These are phyloP conservation scores for Fusarium sp. DNA, from an alignment of 2,329 filamentous ascomycete genomes.

Conservation along the genomic window DNA sequence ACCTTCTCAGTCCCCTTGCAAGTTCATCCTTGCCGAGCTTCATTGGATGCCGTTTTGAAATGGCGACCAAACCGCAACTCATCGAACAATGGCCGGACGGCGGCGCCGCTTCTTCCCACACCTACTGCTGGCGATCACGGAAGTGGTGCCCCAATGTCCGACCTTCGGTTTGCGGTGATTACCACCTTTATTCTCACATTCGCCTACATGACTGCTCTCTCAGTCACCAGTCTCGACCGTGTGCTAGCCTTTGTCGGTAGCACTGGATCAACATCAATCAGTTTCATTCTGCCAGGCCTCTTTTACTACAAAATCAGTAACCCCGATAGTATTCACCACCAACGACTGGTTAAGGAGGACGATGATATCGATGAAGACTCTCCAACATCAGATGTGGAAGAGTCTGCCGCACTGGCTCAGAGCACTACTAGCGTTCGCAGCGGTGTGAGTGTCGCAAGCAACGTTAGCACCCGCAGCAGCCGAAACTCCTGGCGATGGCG, in stretches of 20 bases:
- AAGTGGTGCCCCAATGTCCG: conserved; percentile 73
- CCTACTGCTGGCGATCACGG: conserved; percentile 58
- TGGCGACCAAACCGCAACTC: conserved; percentile 75
- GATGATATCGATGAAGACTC: conserved; percentile 76
- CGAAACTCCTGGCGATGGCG: conserved; percentile 59
- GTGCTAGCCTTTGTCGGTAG: conserved; percentile 95
- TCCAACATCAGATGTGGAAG: conserved; percentile 60
- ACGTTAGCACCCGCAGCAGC: conserved; percentile 40
- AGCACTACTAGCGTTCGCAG: conserved; percentile 58
- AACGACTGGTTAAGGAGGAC: conserved; percentile 87
- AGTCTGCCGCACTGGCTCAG: conserved; percentile 54
- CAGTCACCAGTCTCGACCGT: conserved; percentile 86
- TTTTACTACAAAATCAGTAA: conserved; percentile 99
- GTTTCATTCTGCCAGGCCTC: conserved; percentile 92
- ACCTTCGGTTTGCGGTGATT: conserved; percentile 86
- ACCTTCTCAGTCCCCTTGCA: conserved; percentile 97
- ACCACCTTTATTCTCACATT: conserved; percentile 86
- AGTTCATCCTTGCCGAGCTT: conserved; percentile 95
- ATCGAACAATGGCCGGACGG: conserved; percentile 50
- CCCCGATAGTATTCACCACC: conserved; percentile 86
- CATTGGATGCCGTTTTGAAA: conserved; percentile 89
- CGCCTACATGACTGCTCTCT: conserved; percentile 89
- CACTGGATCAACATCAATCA: conserved; percentile 94
- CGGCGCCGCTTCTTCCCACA: conserved; percentile 54
- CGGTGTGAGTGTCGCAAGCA: conserved; percentile 49